Conservation (phyloP, 352 stramenopile genomes). For the Phytophthora fragariaefolia region DNA sequence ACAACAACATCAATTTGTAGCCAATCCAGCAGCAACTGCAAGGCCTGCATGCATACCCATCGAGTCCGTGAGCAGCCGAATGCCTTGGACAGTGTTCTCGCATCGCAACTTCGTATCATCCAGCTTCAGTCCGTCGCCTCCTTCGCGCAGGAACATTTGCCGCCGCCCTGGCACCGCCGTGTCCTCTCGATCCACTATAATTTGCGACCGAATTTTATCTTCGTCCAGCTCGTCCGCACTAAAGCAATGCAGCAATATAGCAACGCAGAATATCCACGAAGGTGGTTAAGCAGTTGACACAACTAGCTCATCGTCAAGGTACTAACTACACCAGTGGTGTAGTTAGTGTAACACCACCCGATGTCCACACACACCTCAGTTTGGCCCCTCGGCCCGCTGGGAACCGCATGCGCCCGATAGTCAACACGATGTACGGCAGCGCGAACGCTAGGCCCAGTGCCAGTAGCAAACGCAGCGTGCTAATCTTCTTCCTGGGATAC, state of each 20-base stretch:
- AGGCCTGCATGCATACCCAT: slow-evolving; percentile 35
- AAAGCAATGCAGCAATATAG: too few relatives aligned
- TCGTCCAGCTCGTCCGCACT: slow-evolving; percentile 59
- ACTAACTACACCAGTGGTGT: too few relatives aligned
- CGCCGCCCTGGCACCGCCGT: slow-evolving; percentile 35
- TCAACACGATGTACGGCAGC: slow-evolving; percentile 56
- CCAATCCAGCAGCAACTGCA: slow-evolving; percentile 9
- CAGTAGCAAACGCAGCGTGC: slow-evolving; percentile 48
- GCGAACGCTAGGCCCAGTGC: slow-evolving; percentile 44
- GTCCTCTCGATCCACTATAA: slow-evolving; percentile 57
- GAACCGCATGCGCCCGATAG: slow-evolving; percentile 47
- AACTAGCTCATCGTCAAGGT: too few relatives aligned
- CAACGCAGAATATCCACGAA: too few relatives aligned
- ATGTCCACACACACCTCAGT: slow-evolving; percentile 18
- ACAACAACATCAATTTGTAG: not conserved
- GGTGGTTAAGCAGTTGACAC: too few relatives aligned
- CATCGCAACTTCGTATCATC: slow-evolving; percentile 48
- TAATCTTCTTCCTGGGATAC: slow-evolving; percentile 42
- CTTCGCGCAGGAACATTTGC: slow-evolving; percentile 55
- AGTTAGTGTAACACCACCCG: too few relatives aligned
- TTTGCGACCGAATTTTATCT: slow-evolving; percentile 63
- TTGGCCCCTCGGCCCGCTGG: slow-evolving; percentile 22
- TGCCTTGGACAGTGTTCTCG: slow-evolving; percentile 64
- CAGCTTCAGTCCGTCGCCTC: slow-evolving; percentile 50
- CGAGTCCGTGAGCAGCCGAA: slow-evolving; percentile 58